Conservation (phyloP, 2,329 filamentous ascomycete genomes). For the Paecilomyces dactylethromorphus region DNA sequence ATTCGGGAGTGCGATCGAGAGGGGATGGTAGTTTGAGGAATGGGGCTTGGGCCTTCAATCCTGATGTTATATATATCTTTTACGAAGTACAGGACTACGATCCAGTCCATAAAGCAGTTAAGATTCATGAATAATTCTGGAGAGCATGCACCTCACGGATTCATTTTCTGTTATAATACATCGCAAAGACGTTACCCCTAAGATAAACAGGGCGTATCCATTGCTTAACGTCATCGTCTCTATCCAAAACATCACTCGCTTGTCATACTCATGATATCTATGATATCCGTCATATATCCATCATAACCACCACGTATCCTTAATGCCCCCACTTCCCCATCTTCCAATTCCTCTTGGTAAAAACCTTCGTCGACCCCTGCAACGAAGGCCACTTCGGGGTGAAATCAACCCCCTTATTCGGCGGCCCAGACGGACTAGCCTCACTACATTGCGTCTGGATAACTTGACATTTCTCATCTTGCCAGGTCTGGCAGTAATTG, state of each 20-base stretch:
- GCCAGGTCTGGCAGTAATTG: slow-evolving; percentile 56
- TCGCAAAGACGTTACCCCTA: too few species aligned
- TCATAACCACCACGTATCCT: too few species aligned
- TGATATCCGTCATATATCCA: too few species aligned
- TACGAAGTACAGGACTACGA: background rate
- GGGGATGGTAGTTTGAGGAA: slow-evolving; percentile 37
- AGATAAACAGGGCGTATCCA: too few species aligned
- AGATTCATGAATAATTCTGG: background rate
- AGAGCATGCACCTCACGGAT: too few species aligned
- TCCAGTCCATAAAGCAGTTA: background rate
- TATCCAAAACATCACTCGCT: too few species aligned
- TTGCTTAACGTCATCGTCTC: too few species aligned
- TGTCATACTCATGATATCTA: too few species aligned
- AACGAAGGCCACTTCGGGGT: slow-evolving; percentile 15
- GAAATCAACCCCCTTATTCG: slow-evolving; percentile 35
- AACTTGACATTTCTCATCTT: slow-evolving; percentile 49
- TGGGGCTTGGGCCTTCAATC: slow-evolving; percentile 4
- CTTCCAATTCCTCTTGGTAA: background rate
- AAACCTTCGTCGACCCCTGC: slow-evolving; percentile 1
- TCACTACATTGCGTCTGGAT: slow-evolving; percentile 37
- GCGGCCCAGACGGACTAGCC: slow-evolving; percentile 37
- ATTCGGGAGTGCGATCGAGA: slow-evolving; percentile 48
- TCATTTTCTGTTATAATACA: too few species aligned
- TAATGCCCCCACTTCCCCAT: background rate
- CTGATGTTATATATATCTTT: background rate